Evolutionary conservation across 1,284 basidiomycete species (phyloP).

Genomic region (Cryptococcus floricola): DNA sequence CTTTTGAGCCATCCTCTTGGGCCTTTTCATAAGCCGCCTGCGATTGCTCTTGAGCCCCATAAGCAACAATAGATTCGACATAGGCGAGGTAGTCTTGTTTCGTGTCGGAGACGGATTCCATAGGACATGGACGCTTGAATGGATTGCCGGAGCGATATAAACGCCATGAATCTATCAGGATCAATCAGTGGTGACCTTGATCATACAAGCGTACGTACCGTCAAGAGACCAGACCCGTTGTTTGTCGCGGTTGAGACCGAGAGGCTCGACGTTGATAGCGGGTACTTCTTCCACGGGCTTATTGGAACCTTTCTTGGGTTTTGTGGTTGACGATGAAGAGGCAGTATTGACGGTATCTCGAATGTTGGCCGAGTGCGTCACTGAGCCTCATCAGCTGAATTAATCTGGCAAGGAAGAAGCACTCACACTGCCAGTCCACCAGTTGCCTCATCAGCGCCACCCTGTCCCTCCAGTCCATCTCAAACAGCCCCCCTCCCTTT

Average conservation of each 20-base stretch:
- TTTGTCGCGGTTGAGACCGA: conserved; percentile 42
- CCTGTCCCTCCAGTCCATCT: conserved; percentile 42
- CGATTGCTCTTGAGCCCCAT: conserved; percentile 13
- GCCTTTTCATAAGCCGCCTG: conserved; percentile 1
- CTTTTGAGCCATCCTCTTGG: conserved; percentile 7
- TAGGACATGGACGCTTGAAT: conserved; percentile 46
- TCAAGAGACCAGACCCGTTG: conserved; percentile 47
- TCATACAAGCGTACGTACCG: conserved; percentile 22
- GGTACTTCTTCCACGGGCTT: conserved; percentile 7
- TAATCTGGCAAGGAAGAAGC: not conserved
- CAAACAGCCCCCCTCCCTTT: conserved; percentile 38
- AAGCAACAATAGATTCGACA: conserved; percentile 18
- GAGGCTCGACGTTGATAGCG: conserved; percentile 27
- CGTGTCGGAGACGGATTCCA: conserved; percentile 28
- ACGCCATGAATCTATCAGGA: conserved; percentile 30
- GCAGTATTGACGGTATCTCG: conserved; percentile 34
- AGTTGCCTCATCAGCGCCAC: conserved; percentile 42
- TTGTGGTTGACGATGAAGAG: conserved; percentile 22
- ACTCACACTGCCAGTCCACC: conserved; percentile 48
- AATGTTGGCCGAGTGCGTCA: conserved; percentile 37
- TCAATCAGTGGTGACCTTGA: not conserved
- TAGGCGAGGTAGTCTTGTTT: conserved; percentile 28
- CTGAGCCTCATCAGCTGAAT: conserved; percentile 9
- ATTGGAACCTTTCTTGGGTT: conserved; percentile 17
- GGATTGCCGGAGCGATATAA: conserved; percentile 47